A percentile compares a stretch with the other conserved stretches of the same genome.
These are phyloP conservation scores for Rhododendron vialii DNA, from an alignment of 148 eudicot species.

Conservation along the genomic window DNA sequence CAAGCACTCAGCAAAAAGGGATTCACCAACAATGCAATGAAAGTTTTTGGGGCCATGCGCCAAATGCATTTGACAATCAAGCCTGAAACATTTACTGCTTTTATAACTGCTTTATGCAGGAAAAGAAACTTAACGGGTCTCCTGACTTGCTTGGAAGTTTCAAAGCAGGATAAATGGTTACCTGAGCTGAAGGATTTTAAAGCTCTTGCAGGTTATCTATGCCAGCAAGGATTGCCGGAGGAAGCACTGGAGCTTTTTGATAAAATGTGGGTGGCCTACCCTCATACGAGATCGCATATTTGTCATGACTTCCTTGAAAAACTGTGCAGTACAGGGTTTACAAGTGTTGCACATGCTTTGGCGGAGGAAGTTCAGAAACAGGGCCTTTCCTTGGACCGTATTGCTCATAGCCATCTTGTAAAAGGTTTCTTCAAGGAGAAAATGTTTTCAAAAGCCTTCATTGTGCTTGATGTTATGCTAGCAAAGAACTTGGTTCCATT, in stretches of 20 bases:
- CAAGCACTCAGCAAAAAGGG: slow-evolving; percentile 46
- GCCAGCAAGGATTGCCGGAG: slow-evolving; percentile 31
- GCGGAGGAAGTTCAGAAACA: slow-evolving; percentile 33
- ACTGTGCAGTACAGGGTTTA: slow-evolving; percentile 46
- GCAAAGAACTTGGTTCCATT: slow-evolving; percentile 27
- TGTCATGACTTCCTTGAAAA: slow-evolving; percentile 41
- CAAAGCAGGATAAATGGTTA: slow-evolving; percentile 39
- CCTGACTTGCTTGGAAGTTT: slow-evolving; percentile 29
- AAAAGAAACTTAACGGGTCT: slow-evolving; percentile 30
- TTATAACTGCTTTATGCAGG: slow-evolving; percentile 40
- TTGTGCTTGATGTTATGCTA: slow-evolving; percentile 28
- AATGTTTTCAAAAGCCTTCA: slow-evolving; percentile 37
- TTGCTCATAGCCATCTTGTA: slow-evolving; percentile 41
- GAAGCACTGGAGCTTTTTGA: slow-evolving; percentile 56
- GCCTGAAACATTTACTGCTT: slow-evolving; percentile 35
- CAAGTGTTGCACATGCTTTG: slow-evolving; percentile 33
- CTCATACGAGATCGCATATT: slow-evolving; percentile 24
- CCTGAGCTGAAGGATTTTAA: slow-evolving; percentile 33
- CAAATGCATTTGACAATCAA: slow-evolving; percentile 28
- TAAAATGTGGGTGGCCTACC: slow-evolving; percentile 26
- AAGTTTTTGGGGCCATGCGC: slow-evolving; percentile 40
- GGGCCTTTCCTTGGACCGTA: slow-evolving; percentile 29
- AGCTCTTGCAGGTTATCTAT: slow-evolving; percentile 32
- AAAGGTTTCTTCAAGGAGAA: slow-evolving; percentile 50
- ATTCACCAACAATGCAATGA: slow-evolving; percentile 26